phyloP scores from a whole-genome alignment of 441 rosid species.

The Eruca vesicaria region DNA sequence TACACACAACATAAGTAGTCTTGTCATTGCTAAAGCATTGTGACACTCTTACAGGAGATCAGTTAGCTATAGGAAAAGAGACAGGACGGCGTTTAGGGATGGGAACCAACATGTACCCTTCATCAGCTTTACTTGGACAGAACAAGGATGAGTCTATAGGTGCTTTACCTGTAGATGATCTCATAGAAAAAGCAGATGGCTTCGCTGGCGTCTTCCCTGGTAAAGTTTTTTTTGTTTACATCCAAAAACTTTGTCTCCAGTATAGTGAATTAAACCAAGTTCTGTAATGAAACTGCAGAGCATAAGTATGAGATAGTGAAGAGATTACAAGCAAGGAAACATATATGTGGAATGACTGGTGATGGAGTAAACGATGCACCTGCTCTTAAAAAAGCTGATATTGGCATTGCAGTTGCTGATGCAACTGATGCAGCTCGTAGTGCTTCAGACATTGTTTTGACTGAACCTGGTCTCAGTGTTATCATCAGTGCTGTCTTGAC shows the following conservation, averaged over 20 bases:
- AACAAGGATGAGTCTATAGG: conserved; percentile 82
- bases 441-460: conserved; percentile 94
- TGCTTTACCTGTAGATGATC: conserved; percentile 84
- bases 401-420: conserved; percentile 99
- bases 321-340: conserved; percentile 92
- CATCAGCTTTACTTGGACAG: conserved; percentile 91
- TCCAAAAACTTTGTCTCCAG: neutral
- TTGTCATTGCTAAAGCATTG: conserved; percentile 17
- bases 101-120: conserved; percentile 99
- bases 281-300: conserved; percentile 47
- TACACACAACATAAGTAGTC: conserved; percentile 2
- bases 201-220: conserved; percentile 99
- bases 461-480: conserved; percentile 98
- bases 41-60: conserved; percentile 64
- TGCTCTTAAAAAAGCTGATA: conserved; percentile 98
- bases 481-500: conserved; percentile 98
- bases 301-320: conserved; percentile 97
- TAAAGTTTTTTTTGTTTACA: conserved; percentile 33
- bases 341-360: conserved; percentile 98
- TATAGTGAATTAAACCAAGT: neutral
- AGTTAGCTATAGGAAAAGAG: conserved; percentile 94
- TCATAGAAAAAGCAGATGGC: conserved; percentile 98
- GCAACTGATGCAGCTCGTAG: conserved; percentile 99
- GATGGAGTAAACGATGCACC: conserved; percentile 99
- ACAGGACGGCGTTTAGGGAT: conserved; percentile 96